Conservation (phyloP, 2,329 filamentous ascomycete genomes). For the Fusarium robinianum region DNA sequence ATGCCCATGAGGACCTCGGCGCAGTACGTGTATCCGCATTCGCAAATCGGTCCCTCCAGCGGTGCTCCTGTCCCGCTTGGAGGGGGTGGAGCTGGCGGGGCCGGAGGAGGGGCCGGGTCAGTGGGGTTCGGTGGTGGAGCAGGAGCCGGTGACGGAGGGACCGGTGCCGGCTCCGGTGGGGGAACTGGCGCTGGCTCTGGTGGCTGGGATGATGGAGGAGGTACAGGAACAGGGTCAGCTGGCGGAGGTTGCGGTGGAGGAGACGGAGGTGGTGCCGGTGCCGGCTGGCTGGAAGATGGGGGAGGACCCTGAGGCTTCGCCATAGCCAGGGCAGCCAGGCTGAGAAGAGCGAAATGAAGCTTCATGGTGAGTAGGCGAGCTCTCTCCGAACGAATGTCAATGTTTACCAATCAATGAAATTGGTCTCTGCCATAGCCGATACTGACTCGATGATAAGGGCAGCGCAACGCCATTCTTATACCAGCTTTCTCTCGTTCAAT, state of each 20-base stretch:
- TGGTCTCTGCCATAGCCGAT: too few relatives aligned
- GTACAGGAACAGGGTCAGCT: constrained; percentile 1
- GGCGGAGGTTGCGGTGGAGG: constrained; percentile 3
- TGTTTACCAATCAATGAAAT: background rate
- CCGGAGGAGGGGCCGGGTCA: constrained; percentile 22
- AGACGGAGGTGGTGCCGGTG: constrained; percentile 9
- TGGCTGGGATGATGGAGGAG: constrained; percentile 9
- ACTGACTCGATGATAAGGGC: too few relatives aligned
- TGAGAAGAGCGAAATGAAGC: constrained; percentile 26
- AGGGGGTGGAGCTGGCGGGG: constrained; percentile 25
- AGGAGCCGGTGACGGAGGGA: constrained; percentile 24
- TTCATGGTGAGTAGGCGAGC: constrained; percentile 33
- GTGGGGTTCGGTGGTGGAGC: constrained; percentile 33
- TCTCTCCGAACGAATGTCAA: background rate
- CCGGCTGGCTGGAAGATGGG: constrained; percentile 8
- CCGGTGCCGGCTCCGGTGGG: too few relatives aligned
- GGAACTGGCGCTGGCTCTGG: constrained; percentile 11
- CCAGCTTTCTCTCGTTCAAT: too few relatives aligned
- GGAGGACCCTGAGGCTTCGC: constrained; percentile 22
- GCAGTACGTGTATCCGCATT: constrained; percentile 50
- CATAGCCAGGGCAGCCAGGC: constrained; percentile 29
- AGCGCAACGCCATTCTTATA: too few relatives aligned
- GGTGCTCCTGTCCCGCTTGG: constrained; percentile 29
- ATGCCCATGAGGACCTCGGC: constrained; percentile 45
- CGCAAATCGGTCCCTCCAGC: constrained; percentile 42